Percentiles rank a stretch among this genome's conserved stretches.
These are phyloP conservation scores for Nakaseomyces glabratus DNA, from an alignment of 1,139 yeast species.

Conservation along the genomic window DNA sequence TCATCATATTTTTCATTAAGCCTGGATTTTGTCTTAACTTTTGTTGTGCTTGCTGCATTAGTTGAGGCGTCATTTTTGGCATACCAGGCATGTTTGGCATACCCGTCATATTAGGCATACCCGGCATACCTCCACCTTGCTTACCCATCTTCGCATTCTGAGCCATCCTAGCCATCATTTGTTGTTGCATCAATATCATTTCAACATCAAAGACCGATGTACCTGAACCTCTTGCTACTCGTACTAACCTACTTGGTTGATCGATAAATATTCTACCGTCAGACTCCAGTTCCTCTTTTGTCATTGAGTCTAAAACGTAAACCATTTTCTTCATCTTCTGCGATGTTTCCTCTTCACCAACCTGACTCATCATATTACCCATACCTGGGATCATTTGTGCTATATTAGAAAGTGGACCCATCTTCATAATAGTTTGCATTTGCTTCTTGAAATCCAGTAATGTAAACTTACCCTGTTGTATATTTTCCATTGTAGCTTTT, in stretches of 20 bases:
- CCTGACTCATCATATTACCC: conserved; percentile 74
- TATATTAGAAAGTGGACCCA: conserved; percentile 92
- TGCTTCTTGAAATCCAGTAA: conserved; percentile 87
- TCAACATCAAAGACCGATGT: conserved; percentile 90
- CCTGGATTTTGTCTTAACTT: conserved; percentile 58
- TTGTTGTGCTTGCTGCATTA: conserved; percentile 39
- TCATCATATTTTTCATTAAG: conserved; percentile 51
- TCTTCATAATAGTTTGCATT: conserved; percentile 87
- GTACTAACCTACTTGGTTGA: conserved; percentile 75
- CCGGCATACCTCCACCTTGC: conserved; percentile 36
- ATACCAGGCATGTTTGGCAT: conserved; percentile 33
- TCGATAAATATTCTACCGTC: conserved; percentile 78
- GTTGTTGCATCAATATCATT: conserved; percentile 83
- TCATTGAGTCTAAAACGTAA: conserved; percentile 93
- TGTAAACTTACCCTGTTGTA: conserved; percentile 92
- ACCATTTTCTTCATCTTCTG: conserved; percentile 79
- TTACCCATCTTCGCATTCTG: conserved; percentile 51
- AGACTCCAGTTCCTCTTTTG: conserved; percentile 78
- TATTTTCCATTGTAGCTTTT: conserved; percentile 83
- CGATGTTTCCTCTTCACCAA: conserved; percentile 86
- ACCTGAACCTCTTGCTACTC: conserved; percentile 96
- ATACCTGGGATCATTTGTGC: conserved; percentile 97
- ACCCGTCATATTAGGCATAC: conserved; percentile 34
- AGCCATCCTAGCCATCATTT: conserved; percentile 94
- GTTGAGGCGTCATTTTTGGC: conserved; percentile 32